phyloP scores from a whole-genome alignment of 2,329 filamentous ascomycete species.

The Beauveria scarabaeidicola region DNA sequence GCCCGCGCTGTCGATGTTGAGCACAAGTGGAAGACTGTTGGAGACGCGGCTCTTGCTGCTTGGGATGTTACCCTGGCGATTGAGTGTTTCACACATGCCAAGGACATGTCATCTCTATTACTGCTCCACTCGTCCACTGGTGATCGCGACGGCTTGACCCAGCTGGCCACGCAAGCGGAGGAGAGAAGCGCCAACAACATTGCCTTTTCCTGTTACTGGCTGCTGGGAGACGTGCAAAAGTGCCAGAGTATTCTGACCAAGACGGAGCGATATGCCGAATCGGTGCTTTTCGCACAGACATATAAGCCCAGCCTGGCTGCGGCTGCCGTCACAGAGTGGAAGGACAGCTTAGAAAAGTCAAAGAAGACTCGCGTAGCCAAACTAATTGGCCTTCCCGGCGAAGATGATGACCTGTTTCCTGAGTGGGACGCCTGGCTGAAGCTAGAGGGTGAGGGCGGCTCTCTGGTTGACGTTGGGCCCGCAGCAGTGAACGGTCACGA shows the following conservation, averaged over 20 bases:
- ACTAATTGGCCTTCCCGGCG: constrained; percentile 71
- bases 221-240: constrained; percentile 70
- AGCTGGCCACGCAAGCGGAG: constrained; percentile 66
- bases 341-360: constrained; percentile 68
- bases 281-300: constrained; percentile 86
- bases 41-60: constrained; percentile 74
- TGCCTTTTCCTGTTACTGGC: constrained; percentile 85
- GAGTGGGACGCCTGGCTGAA: constrained; percentile 90
- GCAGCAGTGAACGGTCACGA: constrained; percentile 13
- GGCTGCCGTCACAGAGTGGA: constrained; percentile 68
- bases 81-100: constrained; percentile 86
- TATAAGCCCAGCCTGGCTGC: constrained; percentile 77
- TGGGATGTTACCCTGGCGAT: constrained; percentile 87
- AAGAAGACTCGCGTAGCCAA: constrained; percentile 82
- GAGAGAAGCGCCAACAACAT: constrained; percentile 80
- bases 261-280: constrained; percentile 75
- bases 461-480: constrained; percentile 14
- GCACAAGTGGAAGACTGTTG: constrained; percentile 97
- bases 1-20: constrained; percentile 78
- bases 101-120: constrained; percentile 81
- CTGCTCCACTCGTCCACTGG: constrained; percentile 82
- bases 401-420: constrained; percentile 83
- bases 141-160: constrained; percentile 63
- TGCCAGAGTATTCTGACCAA: constrained; percentile 73
- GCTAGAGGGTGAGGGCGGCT: constrained; percentile 64